phyloP scores from a whole-genome alignment of 352 stramenopile genomes.

The Phytophthora tentaculata region DNA sequence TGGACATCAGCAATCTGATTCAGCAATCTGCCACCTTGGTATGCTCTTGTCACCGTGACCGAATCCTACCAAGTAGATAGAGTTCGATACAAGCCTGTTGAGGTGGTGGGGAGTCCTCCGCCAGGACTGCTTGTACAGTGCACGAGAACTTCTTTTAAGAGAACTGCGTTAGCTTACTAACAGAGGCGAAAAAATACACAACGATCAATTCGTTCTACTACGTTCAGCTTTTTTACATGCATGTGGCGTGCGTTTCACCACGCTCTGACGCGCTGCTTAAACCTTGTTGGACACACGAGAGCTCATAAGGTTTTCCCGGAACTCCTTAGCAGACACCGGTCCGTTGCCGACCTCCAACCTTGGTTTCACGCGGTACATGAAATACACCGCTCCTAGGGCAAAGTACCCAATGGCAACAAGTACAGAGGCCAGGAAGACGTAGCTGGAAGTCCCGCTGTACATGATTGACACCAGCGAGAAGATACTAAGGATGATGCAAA shows the following conservation, averaged over 20 bases:
- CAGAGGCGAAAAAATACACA: no score
- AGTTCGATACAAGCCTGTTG: no score
- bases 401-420: background rate
- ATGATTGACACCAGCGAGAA: slow-evolving; percentile 65
- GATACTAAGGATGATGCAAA: slow-evolving; percentile 52
- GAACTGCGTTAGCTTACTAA: no score
- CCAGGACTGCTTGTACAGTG: no score
- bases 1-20: no score
- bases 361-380: background rate
- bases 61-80: no score
- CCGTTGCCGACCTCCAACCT: background rate
- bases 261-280: background rate
- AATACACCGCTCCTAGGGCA: background rate
- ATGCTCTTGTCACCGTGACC: no score
- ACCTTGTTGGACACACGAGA: background rate
- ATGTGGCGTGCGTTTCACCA: no score
- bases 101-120: no score
- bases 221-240: background rate
- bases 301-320: background rate
- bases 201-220: no score
- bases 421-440: slow-evolving; percentile 58
- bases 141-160: no score
- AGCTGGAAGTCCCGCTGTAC: slow-evolving; percentile 58
- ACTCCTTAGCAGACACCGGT: background rate
- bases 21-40: no score